These are phyloP conservation scores for Torulaspora gathmanii DNA, from an alignment of 805 yeast genomes.

Conservation along the genomic window DNA sequence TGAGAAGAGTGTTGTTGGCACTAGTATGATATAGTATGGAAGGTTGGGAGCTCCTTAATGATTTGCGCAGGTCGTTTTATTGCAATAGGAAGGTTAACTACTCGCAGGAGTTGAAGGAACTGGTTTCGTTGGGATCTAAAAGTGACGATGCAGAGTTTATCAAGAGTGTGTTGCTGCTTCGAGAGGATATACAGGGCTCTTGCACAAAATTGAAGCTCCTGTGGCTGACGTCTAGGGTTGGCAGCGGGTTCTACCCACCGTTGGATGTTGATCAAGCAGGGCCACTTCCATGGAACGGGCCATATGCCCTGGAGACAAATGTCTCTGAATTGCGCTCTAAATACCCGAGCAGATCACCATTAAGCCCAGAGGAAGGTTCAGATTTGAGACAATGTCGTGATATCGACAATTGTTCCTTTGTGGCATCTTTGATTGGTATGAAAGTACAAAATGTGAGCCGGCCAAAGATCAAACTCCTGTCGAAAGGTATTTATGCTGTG, in stretches of 20 bases:
- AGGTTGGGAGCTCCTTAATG: constrained; percentile 9
- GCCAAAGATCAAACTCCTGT: constrained; percentile 15
- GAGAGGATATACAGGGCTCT: constrained; percentile 9
- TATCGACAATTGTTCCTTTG: constrained; percentile 67
- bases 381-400: constrained; percentile 23
- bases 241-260: constrained; percentile 27
- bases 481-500: constrained; percentile 15
- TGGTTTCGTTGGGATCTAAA: constrained; percentile 8
- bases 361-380: constrained; percentile 2
- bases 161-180: constrained; percentile 14
- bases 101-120: constrained; percentile 1
- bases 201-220: constrained; percentile 14
- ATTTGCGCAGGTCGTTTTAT: constrained; percentile 10
- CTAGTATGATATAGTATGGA: constrained; percentile 7
- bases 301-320: constrained; percentile 2
- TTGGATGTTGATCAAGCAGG: constrained; percentile 20
- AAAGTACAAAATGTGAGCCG: constrained; percentile 23
- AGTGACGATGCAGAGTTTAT: constrained; percentile 16
- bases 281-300: constrained; percentile 20
- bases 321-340: constrained; percentile 3
- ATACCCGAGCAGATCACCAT: constrained; percentile 8
- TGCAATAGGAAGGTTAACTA: constrained; percentile 1
- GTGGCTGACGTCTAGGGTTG: constrained; percentile 28
- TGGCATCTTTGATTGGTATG: constrained; percentile 59
- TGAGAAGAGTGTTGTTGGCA: neutral